Percentiles rank a stretch among this genome's conserved stretches.
These are phyloP conservation scores for Francoa sonchifolia DNA, from an alignment of 441 rosid genomes.

Conservation along the genomic window DNA sequence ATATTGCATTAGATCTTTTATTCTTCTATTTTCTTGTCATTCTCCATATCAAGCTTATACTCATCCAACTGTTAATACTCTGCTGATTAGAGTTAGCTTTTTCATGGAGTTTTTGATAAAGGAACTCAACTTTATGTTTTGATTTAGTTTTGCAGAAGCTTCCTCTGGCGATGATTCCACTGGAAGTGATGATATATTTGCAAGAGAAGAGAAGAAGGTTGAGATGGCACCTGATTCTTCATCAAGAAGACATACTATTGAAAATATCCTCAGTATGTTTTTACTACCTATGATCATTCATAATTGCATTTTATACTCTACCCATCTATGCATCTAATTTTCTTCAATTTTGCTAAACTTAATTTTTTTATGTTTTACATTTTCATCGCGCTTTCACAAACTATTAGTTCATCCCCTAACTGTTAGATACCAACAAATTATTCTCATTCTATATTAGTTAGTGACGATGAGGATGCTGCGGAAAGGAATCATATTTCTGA, in stretches of 20 bases:
- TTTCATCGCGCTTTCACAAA: too few relatives aligned
- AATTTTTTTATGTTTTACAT: too few relatives aligned
- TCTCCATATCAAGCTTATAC: constrained; percentile 4
- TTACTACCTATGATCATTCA: constrained; percentile 3
- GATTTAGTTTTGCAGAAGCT: constrained; percentile 49
- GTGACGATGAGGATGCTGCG: constrained; percentile 13
- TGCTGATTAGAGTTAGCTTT: background rate
- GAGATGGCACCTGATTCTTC: constrained; percentile 15
- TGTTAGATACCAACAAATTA: constrained; percentile 18
- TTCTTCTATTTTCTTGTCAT: too few relatives aligned
- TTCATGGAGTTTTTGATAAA: too few relatives aligned
- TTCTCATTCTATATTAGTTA: constrained; percentile 13
- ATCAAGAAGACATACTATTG: constrained; percentile 5
- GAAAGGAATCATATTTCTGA: constrained; percentile 14
- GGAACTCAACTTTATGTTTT: constrained; percentile 7
- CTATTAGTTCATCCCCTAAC: constrained; percentile 16
- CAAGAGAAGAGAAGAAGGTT: constrained; percentile 33
- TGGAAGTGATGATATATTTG: constrained; percentile 29
- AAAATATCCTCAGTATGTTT: constrained; percentile 16
- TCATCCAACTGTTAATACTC: constrained; percentile 1
- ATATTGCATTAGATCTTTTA: too few relatives aligned
- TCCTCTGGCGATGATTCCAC: constrained; percentile 45
- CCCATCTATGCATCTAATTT: too few relatives aligned
- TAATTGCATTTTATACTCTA: constrained; percentile 3
- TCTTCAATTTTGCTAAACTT: too few relatives aligned